These are phyloP conservation scores for Mycosphaerelloides madeirae DNA, from an alignment of 2,329 filamentous ascomycete species.

Conservation along the genomic window DNA sequence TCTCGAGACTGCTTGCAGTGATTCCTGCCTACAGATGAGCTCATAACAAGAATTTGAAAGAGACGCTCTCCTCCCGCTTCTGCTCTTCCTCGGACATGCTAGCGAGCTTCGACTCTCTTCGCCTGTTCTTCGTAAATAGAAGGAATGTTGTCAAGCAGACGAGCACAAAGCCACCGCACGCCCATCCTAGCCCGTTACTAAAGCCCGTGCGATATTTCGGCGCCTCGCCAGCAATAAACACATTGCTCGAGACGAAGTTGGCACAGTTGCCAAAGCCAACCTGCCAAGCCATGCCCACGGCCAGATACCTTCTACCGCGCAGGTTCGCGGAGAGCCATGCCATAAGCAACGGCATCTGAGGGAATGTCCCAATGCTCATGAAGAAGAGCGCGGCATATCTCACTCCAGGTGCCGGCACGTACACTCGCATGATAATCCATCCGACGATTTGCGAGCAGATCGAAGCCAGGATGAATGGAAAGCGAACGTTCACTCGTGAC, in stretches of 20 bases:
- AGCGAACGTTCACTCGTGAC: slow-evolving; percentile 3
- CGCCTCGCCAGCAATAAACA: slow-evolving; percentile 7
- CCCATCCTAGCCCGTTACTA: slow-evolving; percentile 4
- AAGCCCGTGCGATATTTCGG: slow-evolving; percentile 8
- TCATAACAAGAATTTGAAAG: slow-evolving; percentile 9
- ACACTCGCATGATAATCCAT: slow-evolving; percentile 8
- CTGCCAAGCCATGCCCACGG: slow-evolving; percentile 11
- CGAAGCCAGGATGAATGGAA: slow-evolving; percentile 5
- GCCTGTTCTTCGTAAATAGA: slow-evolving; percentile 3
- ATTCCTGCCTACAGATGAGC: slow-evolving; percentile 2
- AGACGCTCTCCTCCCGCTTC: slow-evolving; percentile 3
- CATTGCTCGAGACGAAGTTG: slow-evolving; percentile 9
- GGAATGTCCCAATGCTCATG: slow-evolving; percentile 11
- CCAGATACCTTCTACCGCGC: slow-evolving; percentile 7
- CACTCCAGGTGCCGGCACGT: slow-evolving; percentile 8
- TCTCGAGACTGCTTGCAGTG: too few relatives aligned
- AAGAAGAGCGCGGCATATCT: slow-evolving; percentile 9
- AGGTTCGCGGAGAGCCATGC: slow-evolving; percentile 8
- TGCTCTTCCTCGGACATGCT: slow-evolving; percentile 2
- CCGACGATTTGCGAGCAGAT: slow-evolving; percentile 9
- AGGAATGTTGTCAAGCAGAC: slow-evolving; percentile 6
- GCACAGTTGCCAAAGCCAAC: slow-evolving; percentile 10
- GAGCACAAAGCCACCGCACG: slow-evolving; percentile 1
- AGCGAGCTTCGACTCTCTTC: slow-evolving; percentile 1
- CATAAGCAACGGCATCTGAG: slow-evolving; percentile 10